Conservation (phyloP, 2,329 filamentous ascomycete species). For the Sporothrix variecibatus region DNA sequence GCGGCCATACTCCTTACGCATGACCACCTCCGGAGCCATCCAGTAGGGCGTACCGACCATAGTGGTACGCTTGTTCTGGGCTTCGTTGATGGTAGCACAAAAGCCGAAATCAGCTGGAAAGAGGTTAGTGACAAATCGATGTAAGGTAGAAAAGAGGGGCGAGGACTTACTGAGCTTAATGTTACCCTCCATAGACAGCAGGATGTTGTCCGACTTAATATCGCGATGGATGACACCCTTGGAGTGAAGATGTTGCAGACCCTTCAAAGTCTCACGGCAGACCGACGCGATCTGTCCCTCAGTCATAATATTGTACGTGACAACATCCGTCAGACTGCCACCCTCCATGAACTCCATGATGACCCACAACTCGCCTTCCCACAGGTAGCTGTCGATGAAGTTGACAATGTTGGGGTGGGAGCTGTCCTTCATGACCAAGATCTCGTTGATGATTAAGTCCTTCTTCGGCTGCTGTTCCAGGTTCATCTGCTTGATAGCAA, state of each 20-base stretch:
- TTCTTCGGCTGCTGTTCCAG: constrained; percentile 98
- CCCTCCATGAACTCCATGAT: constrained; percentile 99
- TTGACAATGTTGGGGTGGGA: constrained; percentile 99
- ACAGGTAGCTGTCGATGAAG: constrained; percentile 95
- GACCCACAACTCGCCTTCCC: constrained; percentile 90
- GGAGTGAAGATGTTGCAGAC: constrained; percentile 91
- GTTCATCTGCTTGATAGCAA: constrained; percentile 99
- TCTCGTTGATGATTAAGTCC: constrained; percentile 98
- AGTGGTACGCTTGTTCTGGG: constrained; percentile 94
- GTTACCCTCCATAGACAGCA: constrained; percentile 88
- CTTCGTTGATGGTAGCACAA: constrained; percentile 96
- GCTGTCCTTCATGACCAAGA: constrained; percentile 98
- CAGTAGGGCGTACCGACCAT: constrained; percentile 99
- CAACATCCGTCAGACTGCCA: constrained; percentile 94
- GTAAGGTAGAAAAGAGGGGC: neutral
- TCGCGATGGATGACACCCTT: constrained; percentile 98
- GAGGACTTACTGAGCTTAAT: constrained; percentile 86
- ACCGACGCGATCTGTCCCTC: constrained; percentile 97
- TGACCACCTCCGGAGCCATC: constrained; percentile 99
- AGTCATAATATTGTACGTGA: constrained; percentile 99
- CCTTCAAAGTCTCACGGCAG: constrained; percentile 87
- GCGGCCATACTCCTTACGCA: constrained; percentile 93
- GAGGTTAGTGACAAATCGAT: neutral
- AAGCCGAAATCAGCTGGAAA: constrained; percentile 89
- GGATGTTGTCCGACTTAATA: constrained; percentile 98